phyloP scores from a whole-genome alignment of 306 rosid genomes.

The Oxytropis ochrocephala region DNA sequence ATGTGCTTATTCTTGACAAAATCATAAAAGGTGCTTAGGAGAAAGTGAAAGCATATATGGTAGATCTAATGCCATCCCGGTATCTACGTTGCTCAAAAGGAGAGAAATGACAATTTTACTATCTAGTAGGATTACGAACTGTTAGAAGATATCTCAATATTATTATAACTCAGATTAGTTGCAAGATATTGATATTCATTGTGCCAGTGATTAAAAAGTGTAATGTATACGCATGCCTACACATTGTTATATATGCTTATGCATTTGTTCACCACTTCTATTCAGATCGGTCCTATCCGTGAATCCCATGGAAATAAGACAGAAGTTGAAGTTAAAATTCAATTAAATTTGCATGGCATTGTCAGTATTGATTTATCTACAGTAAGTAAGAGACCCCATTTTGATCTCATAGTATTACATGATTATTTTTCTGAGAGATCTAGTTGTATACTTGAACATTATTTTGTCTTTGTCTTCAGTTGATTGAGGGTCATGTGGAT shows the following conservation, averaged over 20 bases:
- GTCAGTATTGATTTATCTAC: slow-evolving; percentile 61
- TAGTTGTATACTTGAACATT: slow-evolving; percentile 13
- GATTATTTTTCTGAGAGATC: slow-evolving; percentile 17
- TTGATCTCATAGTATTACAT: slow-evolving; percentile 4
- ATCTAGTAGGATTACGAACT: not conserved
- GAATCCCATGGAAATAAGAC: slow-evolving; percentile 35
- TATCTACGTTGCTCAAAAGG: not conserved
- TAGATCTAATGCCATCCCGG: not conserved
- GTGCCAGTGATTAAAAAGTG: not conserved
- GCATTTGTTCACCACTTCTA: not conserved
- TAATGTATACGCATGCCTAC: not conserved
- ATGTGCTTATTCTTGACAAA: not conserved
- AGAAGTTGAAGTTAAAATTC: slow-evolving; percentile 59
- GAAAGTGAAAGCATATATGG: not conserved
- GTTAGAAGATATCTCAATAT: not conserved
- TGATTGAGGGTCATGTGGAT: slow-evolving; percentile 44
- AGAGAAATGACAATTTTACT: not conserved
- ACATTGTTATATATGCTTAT: not conserved
- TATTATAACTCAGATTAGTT: not conserved
- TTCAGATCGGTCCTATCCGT: slow-evolving; percentile 72
- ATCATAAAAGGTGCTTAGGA: not conserved
- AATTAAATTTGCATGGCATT: slow-evolving; percentile 62
- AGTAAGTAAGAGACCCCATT: slow-evolving; percentile 39
- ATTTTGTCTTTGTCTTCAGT: slow-evolving; percentile 34
- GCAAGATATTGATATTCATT: not conserved